Percentiles rank a stretch among this genome's conserved stretches.
phyloP scores from a whole-genome alignment of 164 flowering plant species.

The Vitis riparia region DNA sequence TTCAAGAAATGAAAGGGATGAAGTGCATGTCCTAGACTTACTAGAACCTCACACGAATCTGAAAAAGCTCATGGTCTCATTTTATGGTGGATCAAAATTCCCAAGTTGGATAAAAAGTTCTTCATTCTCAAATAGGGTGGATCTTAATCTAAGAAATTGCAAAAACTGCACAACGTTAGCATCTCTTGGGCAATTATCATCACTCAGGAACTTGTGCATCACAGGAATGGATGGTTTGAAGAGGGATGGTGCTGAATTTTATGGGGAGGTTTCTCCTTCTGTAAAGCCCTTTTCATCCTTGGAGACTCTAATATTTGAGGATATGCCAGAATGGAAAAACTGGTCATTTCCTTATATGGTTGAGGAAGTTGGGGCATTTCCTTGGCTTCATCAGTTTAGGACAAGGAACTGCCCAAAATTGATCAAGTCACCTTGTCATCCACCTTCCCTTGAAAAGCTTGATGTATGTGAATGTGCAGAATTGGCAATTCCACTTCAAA shows the following conservation, averaged over 20 bases:
- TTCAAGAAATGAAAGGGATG: not conserved
- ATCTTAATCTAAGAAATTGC: conserved; percentile 17
- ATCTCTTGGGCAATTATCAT: not conserved
- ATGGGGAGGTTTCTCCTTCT: not conserved
- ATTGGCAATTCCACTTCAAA: no score
- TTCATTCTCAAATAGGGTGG: conserved; percentile 8
- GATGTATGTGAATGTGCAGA: no score
- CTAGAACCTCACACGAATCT: conserved; percentile 26
- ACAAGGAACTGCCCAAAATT: conserved; percentile 7
- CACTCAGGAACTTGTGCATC: not conserved
- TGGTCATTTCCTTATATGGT: not conserved
- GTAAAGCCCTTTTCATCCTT: not conserved
- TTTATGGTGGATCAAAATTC: conserved; percentile 17
- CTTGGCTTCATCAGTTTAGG: conserved; percentile 1
- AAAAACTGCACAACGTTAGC: conserved; percentile 1
- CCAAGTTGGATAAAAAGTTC: conserved; percentile 21
- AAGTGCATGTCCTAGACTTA: not conserved
- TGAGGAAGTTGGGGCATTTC: conserved; percentile 1
- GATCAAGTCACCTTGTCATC: not conserved
- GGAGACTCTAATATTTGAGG: not conserved
- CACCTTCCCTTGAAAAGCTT: no score
- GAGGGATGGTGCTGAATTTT: conserved; percentile 10
- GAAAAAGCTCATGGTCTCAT: conserved; percentile 12
- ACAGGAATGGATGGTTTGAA: conserved; percentile 8
- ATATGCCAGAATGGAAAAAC: not conserved